A percentile compares a stretch with the other conserved stretches of the same genome.
Evolutionary conservation across 768 basidiomycete genomes (phyloP).

Genomic region (Lyophyllum semitale): DNA sequence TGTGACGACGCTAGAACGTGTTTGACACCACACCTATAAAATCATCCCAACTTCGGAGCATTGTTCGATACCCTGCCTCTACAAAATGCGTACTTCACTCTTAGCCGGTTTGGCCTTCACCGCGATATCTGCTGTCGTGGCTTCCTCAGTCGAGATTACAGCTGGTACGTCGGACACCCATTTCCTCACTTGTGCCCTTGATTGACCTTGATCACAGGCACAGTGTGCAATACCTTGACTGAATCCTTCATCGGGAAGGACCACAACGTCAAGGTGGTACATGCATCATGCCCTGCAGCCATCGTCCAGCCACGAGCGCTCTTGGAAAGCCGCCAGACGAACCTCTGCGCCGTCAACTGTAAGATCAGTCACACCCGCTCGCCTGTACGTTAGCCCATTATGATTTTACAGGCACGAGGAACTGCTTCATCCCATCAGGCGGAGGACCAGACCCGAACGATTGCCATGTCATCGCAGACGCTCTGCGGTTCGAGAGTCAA

Average conservation of each 20-base stretch:
- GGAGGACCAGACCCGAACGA: slow-evolving; percentile 52
- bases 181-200: background rate
- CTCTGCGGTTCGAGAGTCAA: slow-evolving; percentile 46
- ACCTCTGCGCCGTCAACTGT: slow-evolving; percentile 47
- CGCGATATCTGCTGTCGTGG: background rate
- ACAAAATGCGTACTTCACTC: slow-evolving; percentile 1
- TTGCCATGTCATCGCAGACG: slow-evolving; percentile 50
- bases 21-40: background rate
- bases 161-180: background rate
- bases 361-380: background rate
- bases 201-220: background rate
- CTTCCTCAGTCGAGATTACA: slow-evolving; percentile 5
- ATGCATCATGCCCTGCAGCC: slow-evolving; percentile 32
- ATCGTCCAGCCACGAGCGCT: slow-evolving; percentile 8
- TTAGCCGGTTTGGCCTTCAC: background rate
- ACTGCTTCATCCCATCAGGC: slow-evolving; percentile 47
- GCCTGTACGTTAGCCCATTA: too few relatives aligned
- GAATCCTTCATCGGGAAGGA: slow-evolving; percentile 41
- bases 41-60: background rate
- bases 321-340: slow-evolving; percentile 29
- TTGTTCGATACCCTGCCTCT: background rate
- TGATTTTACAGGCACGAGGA: slow-evolving; percentile 33
- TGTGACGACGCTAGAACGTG: background rate
- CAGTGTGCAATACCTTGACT: slow-evolving; percentile 23
- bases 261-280: slow-evolving; percentile 41